Evolutionary conservation across 2,329 filamentous ascomycete genomes (phyloP), one percentile per base, ranked within the genome.

Genomic region (Aspergillus terreus): DNA sequence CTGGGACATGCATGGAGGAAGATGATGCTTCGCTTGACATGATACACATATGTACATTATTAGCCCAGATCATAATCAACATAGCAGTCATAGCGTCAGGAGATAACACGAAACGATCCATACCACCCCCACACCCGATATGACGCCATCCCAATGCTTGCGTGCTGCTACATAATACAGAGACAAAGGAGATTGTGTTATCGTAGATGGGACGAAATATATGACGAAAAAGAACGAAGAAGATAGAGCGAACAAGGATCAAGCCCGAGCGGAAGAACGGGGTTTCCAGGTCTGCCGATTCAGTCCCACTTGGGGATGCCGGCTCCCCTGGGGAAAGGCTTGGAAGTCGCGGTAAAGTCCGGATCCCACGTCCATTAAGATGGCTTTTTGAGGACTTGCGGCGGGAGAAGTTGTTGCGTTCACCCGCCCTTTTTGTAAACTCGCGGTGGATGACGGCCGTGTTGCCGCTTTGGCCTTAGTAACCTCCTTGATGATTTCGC

Each of bases 401-500:
- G 71, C 63, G 15, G 61, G 58, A 23, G 66, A 54, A 41, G 27
- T 55, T 15, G 60, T 55, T 14, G 64, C 47, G n/a, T 69, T 70
- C 19, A 63, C 48, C 33, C 63, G 63, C 4, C 62, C 46, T 47
- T 65, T 71, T 2, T 61, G 50, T 21, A 58, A 47, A 14, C 53
- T 55, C n/a, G 63, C 6, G 10, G 36, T 53, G 11, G 65, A 44
- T 4, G 61, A 35, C 10, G 49, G 2, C 3, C 17, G 30, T n/a
- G 60, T n/a, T 23, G 53, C 33, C 23, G 58, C 35, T 23, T 60
- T 61, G 33, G 59, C 57, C 61, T 78, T 79, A 52, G 72, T 78
- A 49, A 78, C 68, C 1, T 85, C 80, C 55, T 82, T 87, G 58
- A 95, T 71, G 38, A 96, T 85, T 0, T 87, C 80, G 11, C 79